Base-by-base conservation (phyloP, 2,329 filamentous ascomycete genomes). In the Pyrenophora teres region DNA sequence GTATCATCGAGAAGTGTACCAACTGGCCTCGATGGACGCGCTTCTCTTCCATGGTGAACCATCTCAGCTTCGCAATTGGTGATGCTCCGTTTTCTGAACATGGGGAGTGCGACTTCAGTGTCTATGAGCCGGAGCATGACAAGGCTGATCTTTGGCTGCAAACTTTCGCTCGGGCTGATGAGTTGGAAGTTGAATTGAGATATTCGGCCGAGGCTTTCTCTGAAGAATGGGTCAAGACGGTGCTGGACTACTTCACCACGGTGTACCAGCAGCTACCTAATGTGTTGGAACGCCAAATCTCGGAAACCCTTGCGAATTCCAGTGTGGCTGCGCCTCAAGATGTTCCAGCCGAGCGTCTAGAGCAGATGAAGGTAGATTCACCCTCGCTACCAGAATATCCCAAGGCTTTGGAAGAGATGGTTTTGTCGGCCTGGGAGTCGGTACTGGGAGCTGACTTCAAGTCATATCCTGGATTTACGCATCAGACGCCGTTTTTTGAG, bases 141-240 rank as follows among this genome's bases (percentile, higher is more conserved):
- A 50, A 50, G 13, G n/a, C 46, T 3, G 46, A 50, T 16, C 18
- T 43, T 8, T 50, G 46, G 46, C 33, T 50, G 33, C 46, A 50
- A 39, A 50, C 33, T 3, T 31, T 32, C 21, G 33, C 40, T 39
- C 46, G 40, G 2, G 40, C 15, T 16, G 19, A 38, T 3, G 35
- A 31, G 13, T 23, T 50, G 9, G 46, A 50, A 12, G 33, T 50
- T 18, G 46, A 50, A 32, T 16, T 50, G 25, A 38, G 46, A 8
- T 50, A 44, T 16, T 50, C 46, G 16, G 25, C 32, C 6, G 13
- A 38, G 4, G 33, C 46, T 13, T 38, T 50, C 25, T 16, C 25
- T 2, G 33, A 38, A 19, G 33, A 35, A 4, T 43, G 39, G 46
- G 32, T 44, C 6, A 43, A 33, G 25, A 12, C 25, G 2, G 40